Percentiles rank a stretch among this genome's conserved stretches.
Conservation (phyloP, 176 grass and related monocot genomes). For the Eleusine coracana region DNA sequence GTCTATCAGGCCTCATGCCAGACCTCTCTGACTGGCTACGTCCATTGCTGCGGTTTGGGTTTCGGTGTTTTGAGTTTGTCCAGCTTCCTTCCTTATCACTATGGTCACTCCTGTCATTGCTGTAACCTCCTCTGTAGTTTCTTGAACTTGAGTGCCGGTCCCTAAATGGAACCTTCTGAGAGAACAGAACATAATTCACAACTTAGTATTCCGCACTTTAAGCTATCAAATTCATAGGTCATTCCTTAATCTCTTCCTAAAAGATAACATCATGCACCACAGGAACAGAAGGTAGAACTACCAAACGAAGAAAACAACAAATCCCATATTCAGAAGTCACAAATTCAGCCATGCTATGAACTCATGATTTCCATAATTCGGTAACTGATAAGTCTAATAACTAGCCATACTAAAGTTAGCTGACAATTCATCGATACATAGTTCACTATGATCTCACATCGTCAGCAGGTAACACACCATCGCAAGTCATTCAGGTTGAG, state of each 20-base stretch:
- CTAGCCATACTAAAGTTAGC: constrained; percentile 10
- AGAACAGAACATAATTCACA: constrained; percentile 38
- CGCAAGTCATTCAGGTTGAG: not conserved
- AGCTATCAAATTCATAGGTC: constrained; percentile 34
- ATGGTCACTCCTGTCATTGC: constrained; percentile 56
- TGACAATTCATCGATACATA: not conserved
- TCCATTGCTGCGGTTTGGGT: constrained; percentile 54
- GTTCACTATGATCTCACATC: not conserved
- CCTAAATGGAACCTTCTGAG: constrained; percentile 69
- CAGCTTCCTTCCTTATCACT: constrained; percentile 77
- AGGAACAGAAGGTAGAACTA: constrained; percentile 26
- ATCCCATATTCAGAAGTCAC: not conserved
- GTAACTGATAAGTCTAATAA: constrained; percentile 21
- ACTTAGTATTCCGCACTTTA: constrained; percentile 39
- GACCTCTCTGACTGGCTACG: constrained; percentile 68
- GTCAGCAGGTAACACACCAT: not conserved
- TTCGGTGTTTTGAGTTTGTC: constrained; percentile 63
- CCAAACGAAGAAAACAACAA: not conserved
- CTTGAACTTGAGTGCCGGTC: constrained; percentile 64
- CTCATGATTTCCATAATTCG: constrained; percentile 25
- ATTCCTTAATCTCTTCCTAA: constrained; percentile 11
- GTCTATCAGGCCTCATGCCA: constrained; percentile 49
- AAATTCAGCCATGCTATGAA: constrained; percentile 23
- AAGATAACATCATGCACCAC: constrained; percentile 3
- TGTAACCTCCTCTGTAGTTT: constrained; percentile 76